A percentile compares a stretch with the other conserved stretches of the same genome.
phyloP scores from a whole-genome alignment of 129 eudicot genomes.

The Pseudognaphalium luteoalbum region DNA sequence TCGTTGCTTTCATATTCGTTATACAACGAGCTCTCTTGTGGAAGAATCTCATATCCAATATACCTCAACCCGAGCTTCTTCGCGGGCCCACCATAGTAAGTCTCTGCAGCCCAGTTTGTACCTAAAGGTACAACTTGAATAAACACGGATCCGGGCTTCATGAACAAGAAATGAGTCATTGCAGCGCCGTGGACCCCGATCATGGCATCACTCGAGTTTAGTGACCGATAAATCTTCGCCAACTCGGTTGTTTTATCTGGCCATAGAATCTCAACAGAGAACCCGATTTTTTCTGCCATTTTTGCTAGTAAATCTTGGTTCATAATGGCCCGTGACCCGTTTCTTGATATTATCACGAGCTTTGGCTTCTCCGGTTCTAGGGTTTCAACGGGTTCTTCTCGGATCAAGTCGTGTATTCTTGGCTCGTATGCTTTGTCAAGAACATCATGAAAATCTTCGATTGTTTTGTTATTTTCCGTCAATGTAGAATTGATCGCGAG shows the following conservation, averaged over 20 bases:
- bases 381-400: conserved; percentile 58
- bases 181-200: conserved; percentile 98
- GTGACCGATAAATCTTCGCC: conserved; percentile 64
- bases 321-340: conserved; percentile 76
- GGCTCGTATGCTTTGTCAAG: conserved; percentile 73
- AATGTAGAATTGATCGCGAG: conserved; percentile 60
- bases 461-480: conserved; percentile 47
- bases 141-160: conserved; percentile 78
- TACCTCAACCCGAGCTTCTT: conserved; percentile 69
- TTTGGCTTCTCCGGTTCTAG: conserved; percentile 43
- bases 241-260: conserved; percentile 71
- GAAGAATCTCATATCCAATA: conserved; percentile 68
- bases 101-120: conserved; percentile 91
- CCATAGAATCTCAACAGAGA: conserved; percentile 56
- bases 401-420: conserved; percentile 49
- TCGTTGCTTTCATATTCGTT: conserved; percentile 58
- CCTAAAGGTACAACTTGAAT: conserved; percentile 90
- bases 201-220: conserved; percentile 88
- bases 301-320: conserved; percentile 64
- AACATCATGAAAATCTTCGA: conserved; percentile 65
- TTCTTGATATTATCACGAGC: conserved; percentile 71
- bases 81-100: conserved; percentile 86
- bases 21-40: conserved; percentile 83
- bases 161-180: conserved; percentile 92
- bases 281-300: conserved; percentile 74